Evolutionary conservation across 75 land plant species (phyloP), one percentile per base, ranked within the genome.

Genomic region (Pinus albicaulis): DNA sequence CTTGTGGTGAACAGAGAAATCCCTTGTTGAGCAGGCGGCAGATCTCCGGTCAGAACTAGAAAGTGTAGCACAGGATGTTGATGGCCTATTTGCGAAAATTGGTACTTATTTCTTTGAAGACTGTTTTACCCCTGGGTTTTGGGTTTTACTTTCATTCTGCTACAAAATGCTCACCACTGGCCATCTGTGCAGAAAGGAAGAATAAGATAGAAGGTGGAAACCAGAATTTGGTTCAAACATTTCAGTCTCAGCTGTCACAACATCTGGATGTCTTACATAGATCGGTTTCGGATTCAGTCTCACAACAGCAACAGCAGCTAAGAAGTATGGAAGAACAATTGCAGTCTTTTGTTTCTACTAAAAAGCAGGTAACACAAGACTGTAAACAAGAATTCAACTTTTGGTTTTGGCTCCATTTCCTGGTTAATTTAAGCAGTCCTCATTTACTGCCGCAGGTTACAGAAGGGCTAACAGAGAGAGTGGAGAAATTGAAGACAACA

Each of bases 41-140:
- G 56, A 79, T 28, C 73, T 85, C 57, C 80, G 87, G 22, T 61
- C 82, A 56, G 82, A 86, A 53, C 82, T 86, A 53, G 87, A 86
- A 55, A 72, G 34, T 5, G 72, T 82, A 15, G 82, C 59, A 28
- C 59, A 83, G 56, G 87, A 86, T 31, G 80, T 86, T 23, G 74
- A 66, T 36, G 86, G 86, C 7, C 28, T 86, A 71, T 85, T 85
- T 57, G 73, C 68, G 1, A 83, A 86, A 71, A 83, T 86, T 26
- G 87, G 87, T 86, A 79, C 19, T 77, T 19, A 20, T 25, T 38
- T 41, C 15, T 61, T 53, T 81, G 23, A 0, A 13, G 4, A 12
- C 11, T 38, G 3, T 38, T 41, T 17, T 20, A 64, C 57, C 24
- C 24, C 11, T 7, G 23, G 34, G 17, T 48, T 28, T 38, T 41